Evolutionary conservation across 257 asterid genomes (phyloP).

Genomic region (Misopates orontium): DNA sequence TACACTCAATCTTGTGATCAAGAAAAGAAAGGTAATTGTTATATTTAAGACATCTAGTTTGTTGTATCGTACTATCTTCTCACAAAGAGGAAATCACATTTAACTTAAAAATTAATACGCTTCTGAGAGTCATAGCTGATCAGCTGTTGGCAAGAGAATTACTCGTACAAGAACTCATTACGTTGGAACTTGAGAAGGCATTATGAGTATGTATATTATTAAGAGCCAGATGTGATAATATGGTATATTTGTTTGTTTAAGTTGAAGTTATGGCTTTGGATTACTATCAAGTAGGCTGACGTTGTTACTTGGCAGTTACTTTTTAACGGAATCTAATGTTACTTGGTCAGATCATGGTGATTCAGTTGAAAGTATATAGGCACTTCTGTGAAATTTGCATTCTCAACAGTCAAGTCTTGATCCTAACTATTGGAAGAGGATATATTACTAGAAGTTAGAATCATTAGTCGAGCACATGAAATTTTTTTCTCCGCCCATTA

Average conservation of each 20-base stretch:
- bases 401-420: too few relatives aligned
- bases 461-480: too few relatives aligned
- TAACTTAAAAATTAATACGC: not conserved
- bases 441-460: too few relatives aligned
- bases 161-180: not conserved
- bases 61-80: not conserved
- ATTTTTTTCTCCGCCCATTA: too few relatives aligned
- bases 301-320: not conserved
- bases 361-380: not conserved
- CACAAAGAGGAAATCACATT: not conserved
- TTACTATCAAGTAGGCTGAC: not conserved
- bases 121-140: not conserved
- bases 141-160: not conserved
- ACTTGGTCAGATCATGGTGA: not conserved
- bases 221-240: not conserved
- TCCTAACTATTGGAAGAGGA: too few relatives aligned
- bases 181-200: not conserved
- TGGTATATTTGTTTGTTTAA: not conserved
- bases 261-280: not conserved
- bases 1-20: slow-evolving; percentile 83
- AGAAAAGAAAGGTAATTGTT: slow-evolving; percentile 80
- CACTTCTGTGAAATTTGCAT: too few relatives aligned
- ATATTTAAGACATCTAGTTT: not conserved
- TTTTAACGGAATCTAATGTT: not conserved
- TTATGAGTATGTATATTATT: not conserved